Conservation (phyloP, 2,329 filamentous ascomycete species). For the Pestalotiopsis fici region DNA sequence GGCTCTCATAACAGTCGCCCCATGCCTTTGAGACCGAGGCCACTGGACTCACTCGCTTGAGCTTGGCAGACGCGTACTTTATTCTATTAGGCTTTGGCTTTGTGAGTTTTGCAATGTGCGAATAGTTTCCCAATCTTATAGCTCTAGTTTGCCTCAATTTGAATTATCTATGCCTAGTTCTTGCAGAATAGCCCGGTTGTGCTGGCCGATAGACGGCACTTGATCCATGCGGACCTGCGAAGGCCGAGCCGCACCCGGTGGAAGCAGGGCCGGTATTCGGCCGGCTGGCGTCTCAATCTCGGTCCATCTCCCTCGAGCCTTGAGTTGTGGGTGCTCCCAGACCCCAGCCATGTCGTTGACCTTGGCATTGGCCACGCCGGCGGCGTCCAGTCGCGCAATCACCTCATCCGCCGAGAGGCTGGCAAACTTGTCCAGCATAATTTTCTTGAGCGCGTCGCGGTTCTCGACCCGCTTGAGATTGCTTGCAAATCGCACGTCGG, state of each 20-base stretch:
- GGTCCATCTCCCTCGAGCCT: slow-evolving; percentile 51
- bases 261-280: slow-evolving; percentile 46
- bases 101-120: too few relatives aligned
- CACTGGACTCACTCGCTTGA: not conserved
- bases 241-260: slow-evolving; percentile 40
- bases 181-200: slow-evolving; percentile 46
- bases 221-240: slow-evolving; percentile 38
- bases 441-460: slow-evolving; percentile 42
- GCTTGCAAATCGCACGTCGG: slow-evolving; percentile 46
- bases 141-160: not conserved
- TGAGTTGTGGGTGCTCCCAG: slow-evolving; percentile 55
- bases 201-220: slow-evolving; percentile 50
- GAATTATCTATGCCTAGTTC: slow-evolving; percentile 38
- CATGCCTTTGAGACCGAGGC: not conserved
- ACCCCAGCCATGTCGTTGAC: slow-evolving; percentile 56
- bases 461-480: slow-evolving; percentile 49
- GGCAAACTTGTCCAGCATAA: slow-evolving; percentile 45
- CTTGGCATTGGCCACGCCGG: slow-evolving; percentile 55
- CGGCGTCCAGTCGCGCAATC: slow-evolving; percentile 42
- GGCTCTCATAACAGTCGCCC: not conserved
- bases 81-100: not conserved
- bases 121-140: too few relatives aligned
- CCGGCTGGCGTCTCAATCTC: slow-evolving; percentile 49
- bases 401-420: slow-evolving; percentile 38
- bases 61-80: not conserved